Base-by-base conservation (phyloP, 306 rosid genomes). In the Aeschynomene evenia region DNA sequence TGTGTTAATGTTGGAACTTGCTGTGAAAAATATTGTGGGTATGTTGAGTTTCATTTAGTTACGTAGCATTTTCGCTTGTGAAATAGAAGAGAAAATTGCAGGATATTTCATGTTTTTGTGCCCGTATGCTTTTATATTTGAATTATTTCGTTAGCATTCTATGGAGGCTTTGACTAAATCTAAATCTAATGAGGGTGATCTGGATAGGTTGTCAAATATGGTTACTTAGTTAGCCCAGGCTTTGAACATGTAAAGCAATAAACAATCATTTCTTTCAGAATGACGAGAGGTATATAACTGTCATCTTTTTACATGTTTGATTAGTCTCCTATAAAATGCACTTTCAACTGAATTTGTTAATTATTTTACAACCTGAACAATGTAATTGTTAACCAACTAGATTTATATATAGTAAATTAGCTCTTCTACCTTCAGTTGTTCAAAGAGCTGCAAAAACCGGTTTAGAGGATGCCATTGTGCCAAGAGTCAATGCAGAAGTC, bases 381-480 rank as follows among this genome's bases (percentile, higher is more conserved):
- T 45, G 55, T 15, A 56, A 16, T n/a, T 76, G 26, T 76, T 71
- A n/a, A 39, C 31, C 66, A 61, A 21, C 66, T 71, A 33, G 59
- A 66, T 19, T 67, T 63, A 40, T 56, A 26, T 51, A 9, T 54
- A 54, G 52, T 34, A 51, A 50, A 23, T 69, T 63, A 22, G 24
- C 34, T 66, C 61, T 71, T 67, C 52, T 78, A 67, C 67, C 66
- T 71, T 61, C 57, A 82, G 98, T 79, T 94, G 98, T 83, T 90
- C 98, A 23, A 94, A 94, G 82, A 90, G 97, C 84, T 94, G 98
- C 92, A 94, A 94, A 81, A 94, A 90, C 71, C 83, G 96, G 61
- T 94, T 94, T 78, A 81, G 98, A 84, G 98, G 98, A 77, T 94
- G 98, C 66, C 98, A 94, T 78, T 90, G 98, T 75, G 98, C 97